phyloP scores from a whole-genome alignment of 257 asterid species.

The Nicotiana otophora region DNA sequence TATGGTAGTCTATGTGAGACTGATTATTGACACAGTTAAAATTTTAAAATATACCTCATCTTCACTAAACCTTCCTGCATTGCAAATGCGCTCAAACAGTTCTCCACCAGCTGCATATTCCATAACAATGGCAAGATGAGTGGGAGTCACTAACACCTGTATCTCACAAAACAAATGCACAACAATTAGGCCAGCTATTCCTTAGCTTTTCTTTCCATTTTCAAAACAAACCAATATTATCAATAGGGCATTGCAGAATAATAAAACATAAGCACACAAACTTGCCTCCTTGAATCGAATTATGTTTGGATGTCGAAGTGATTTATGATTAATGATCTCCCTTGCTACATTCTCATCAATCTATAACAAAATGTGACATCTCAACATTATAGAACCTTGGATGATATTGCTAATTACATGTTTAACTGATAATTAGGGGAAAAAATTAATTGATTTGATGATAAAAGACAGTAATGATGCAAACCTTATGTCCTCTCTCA shows the following conservation, averaged over 20 bases:
- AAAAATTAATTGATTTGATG: neutral
- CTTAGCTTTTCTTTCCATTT: neutral
- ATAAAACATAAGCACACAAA: neutral
- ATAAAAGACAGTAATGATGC: slow-evolving; percentile 8
- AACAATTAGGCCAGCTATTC: neutral
- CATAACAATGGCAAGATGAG: slow-evolving; percentile 82
- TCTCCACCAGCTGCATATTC: slow-evolving; percentile 92
- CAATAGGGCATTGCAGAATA: neutral
- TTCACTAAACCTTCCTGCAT: slow-evolving; percentile 83
- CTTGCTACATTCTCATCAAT: slow-evolving; percentile 83
- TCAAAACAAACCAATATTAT: neutral
- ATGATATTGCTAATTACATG: neutral
- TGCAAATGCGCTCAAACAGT: slow-evolving; percentile 82
- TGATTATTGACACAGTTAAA: neutral
- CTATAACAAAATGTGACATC: slow-evolving; percentile 25
- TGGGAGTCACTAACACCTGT: slow-evolving; percentile 74
- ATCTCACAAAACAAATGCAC: slow-evolving; percentile 14
- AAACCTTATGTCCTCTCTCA: slow-evolving; percentile 92
- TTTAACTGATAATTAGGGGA: neutral
- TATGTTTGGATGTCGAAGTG: slow-evolving; percentile 81
- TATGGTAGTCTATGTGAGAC: neutral
- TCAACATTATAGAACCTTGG: neutral
- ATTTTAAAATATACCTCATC: slow-evolving; percentile 51
- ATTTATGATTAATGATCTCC: slow-evolving; percentile 76
- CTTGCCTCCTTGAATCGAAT: slow-evolving; percentile 79